phyloP scores from a whole-genome alignment of 495 filamentous ascomycete species.

The Clohesyomyces aquaticus region DNA sequence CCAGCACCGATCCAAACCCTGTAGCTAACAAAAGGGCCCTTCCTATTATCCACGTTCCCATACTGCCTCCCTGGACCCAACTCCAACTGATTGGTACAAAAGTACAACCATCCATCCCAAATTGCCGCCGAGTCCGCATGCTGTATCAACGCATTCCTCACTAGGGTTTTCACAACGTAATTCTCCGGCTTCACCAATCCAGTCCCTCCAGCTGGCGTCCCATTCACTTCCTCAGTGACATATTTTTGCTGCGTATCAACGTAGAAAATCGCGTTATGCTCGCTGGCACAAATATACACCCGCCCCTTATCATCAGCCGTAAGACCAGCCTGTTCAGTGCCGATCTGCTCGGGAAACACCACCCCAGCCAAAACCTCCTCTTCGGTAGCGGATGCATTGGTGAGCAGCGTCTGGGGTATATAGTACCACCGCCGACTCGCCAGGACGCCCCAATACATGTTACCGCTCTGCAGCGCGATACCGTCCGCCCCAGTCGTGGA shows the following conservation, averaged over 20 bases:
- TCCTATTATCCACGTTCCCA: slow-evolving; percentile 39
- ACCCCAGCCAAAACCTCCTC: slow-evolving; percentile 38
- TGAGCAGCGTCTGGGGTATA: slow-evolving; percentile 34
- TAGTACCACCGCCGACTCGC: slow-evolving; percentile 40
- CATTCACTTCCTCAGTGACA: slow-evolving; percentile 39
- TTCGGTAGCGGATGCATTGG: slow-evolving; percentile 29
- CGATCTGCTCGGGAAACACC: slow-evolving; percentile 35
- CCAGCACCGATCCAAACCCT: slow-evolving; percentile 41
- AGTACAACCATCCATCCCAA: slow-evolving; percentile 42
- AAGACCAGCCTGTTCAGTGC: slow-evolving; percentile 40
- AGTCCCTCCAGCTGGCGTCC: slow-evolving; percentile 24
- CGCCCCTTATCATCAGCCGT: slow-evolving; percentile 41
- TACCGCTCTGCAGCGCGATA: slow-evolving; percentile 41
- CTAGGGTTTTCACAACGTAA: slow-evolving; percentile 41
- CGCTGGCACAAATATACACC: slow-evolving; percentile 39
- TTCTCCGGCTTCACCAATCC: slow-evolving; percentile 36
- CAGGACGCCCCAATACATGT: slow-evolving; percentile 43
- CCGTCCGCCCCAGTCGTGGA: slow-evolving; percentile 37
- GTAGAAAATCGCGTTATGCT: slow-evolving; percentile 44
- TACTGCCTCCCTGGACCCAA: slow-evolving; percentile 36
- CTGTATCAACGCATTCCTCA: slow-evolving; percentile 42
- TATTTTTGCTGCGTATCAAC: slow-evolving; percentile 36
- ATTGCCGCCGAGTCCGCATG: slow-evolving; percentile 42
- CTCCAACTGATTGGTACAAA: slow-evolving; percentile 42
- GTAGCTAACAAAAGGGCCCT: slow-evolving; percentile 37